A percentile compares a stretch with the other conserved stretches of the same genome.
Conservation (phyloP, 2,329 filamentous ascomycete genomes). For the Tolypocladium guangdongense region DNA sequence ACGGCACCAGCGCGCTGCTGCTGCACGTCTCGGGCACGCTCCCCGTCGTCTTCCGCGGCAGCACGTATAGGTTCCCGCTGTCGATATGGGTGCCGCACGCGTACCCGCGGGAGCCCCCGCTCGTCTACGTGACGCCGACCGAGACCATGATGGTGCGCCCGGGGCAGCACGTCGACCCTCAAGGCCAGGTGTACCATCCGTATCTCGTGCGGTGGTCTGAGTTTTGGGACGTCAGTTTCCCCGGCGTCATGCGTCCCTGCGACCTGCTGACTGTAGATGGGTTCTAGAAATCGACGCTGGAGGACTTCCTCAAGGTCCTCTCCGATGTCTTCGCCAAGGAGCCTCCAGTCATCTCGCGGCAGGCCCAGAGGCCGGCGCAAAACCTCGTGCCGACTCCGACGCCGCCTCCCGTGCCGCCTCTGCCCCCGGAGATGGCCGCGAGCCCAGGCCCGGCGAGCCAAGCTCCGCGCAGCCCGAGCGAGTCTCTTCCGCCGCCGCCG, state of each 20-base stretch:
- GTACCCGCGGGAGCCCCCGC: conserved; percentile 76
- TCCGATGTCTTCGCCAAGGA: conserved; percentile 89
- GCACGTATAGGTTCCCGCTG: conserved; percentile 81
- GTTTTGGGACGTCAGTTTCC: conserved; percentile 69
- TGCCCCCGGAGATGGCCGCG: conserved; percentile 52
- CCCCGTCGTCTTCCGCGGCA: conserved; percentile 83
- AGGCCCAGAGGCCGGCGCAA: conserved; percentile 35
- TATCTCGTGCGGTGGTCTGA: conserved; percentile 84
- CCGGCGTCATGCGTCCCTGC: not conserved
- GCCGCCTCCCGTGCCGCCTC: conserved; percentile 60
- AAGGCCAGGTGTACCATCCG: conserved; percentile 90
- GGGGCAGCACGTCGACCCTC: conserved; percentile 88
- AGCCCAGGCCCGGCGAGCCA: conserved; percentile 27
- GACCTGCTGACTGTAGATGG: conserved; percentile 1
- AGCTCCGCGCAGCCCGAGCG: conserved; percentile 17
- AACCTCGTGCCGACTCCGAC: conserved; percentile 19
- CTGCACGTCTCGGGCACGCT: conserved; percentile 79
- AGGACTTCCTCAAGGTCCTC: conserved; percentile 73
- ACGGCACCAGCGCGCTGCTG: conserved; percentile 76
- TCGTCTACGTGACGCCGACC: conserved; percentile 81
- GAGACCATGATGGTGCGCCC: conserved; percentile 82
- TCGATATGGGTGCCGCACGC: conserved; percentile 87
- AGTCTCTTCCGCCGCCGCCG: conserved; percentile 34
- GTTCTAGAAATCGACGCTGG: conserved; percentile 63
- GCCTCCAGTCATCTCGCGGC: conserved; percentile 74